Evolutionary conservation across 2,329 filamentous ascomycete genomes (phyloP).

Genomic region (Paecilomyces formosus): DNA sequence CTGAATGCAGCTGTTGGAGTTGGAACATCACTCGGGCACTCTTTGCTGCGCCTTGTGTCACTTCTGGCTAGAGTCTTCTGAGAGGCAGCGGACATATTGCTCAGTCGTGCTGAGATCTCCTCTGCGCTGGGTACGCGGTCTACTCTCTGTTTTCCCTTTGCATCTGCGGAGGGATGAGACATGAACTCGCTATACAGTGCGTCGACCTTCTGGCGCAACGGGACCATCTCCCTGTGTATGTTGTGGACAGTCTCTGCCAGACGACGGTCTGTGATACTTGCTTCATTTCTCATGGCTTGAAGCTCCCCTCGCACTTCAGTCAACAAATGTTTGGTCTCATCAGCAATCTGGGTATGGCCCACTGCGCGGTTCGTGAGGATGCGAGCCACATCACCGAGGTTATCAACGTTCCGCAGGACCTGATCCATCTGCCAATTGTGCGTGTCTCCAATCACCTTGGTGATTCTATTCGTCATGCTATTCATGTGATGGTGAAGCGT

Average conservation of each 20-base stretch:
- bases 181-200: neutral
- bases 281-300: neutral
- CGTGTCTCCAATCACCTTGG: constrained; percentile 10
- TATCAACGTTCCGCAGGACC: constrained; percentile 12
- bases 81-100: neutral
- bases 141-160: neutral
- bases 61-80: neutral
- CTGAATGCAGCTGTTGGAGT: neutral
- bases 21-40: constrained; percentile 1
- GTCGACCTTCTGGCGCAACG: neutral
- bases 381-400: constrained; percentile 9
- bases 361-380: constrained; percentile 8
- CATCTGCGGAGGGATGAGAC: neutral
- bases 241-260: neutral
- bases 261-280: neutral
- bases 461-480: constrained; percentile 6
- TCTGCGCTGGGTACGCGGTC: neutral
- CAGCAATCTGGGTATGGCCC: constrained; percentile 8
- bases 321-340: constrained; percentile 6
- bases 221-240: neutral
- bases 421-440: constrained; percentile 16
- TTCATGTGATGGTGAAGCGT: constrained; percentile 16
- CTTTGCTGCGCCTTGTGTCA: neutral
- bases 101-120: neutral
- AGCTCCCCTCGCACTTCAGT: constrained; percentile 10